phyloP scores from a whole-genome alignment of 768 basidiomycete genomes.

The Auriscalpium vulgare region DNA sequence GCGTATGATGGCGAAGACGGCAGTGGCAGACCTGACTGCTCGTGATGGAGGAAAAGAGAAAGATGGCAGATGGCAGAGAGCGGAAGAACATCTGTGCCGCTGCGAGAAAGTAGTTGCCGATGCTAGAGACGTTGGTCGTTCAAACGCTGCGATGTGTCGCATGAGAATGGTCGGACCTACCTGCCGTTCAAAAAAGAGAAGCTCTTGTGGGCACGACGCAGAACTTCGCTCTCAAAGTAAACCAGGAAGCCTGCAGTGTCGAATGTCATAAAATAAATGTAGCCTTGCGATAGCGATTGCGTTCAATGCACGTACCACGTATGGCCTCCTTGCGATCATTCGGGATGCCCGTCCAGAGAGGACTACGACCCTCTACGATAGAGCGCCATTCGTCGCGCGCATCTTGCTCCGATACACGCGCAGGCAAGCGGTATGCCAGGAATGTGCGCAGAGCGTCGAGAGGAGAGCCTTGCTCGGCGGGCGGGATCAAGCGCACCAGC shows the following conservation, averaged over 20 bases:
- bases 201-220: conserved; percentile 86
- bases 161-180: conserved; percentile 34
- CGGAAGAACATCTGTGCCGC: conserved; percentile 87
- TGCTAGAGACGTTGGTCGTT: conserved; percentile 30
- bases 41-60: conserved; percentile 87
- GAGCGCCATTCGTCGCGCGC: conserved; percentile 89
- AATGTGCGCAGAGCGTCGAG: conserved; percentile 69
- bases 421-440: conserved; percentile 73
- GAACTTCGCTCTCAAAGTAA: conserved; percentile 80
- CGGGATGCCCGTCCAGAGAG: conserved; percentile 80
- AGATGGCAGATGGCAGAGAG: conserved; percentile 88
- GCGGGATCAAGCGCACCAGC: conserved; percentile 80
- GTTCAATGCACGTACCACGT: conserved; percentile 44
- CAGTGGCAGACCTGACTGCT: conserved; percentile 47
- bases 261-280: not conserved
- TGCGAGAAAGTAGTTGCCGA: conserved; percentile 88
- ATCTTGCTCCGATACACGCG: conserved; percentile 55
- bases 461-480: conserved; percentile 47
- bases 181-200: conserved; percentile 92
- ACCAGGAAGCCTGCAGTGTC: conserved; percentile 72
- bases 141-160: not conserved
- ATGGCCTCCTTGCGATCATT: conserved; percentile 88
- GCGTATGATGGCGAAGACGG: conserved; percentile 2
- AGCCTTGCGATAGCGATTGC: too few species aligned
- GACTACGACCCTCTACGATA: conserved; percentile 81